These are phyloP conservation scores for Nicotiana paniculata DNA, from an alignment of 257 asterid genomes.

Conservation along the genomic window DNA sequence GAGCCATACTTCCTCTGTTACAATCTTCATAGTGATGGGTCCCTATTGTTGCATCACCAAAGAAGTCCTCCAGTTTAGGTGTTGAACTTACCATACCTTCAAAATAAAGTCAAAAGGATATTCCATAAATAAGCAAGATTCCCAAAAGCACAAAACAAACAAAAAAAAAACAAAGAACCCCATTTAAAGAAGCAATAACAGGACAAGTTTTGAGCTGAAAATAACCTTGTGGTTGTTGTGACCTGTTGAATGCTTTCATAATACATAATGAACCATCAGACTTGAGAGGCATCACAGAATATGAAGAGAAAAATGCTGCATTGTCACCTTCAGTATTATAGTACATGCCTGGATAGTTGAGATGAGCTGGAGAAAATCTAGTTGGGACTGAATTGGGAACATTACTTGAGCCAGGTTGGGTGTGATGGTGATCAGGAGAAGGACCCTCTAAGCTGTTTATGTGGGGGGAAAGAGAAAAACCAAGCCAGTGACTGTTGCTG, in stretches of 20 bases:
- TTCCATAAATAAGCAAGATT: conserved; percentile 1
- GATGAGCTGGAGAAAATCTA: conserved; percentile 24
- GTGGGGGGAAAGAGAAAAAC: conserved; percentile 76
- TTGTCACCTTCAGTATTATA: conserved; percentile 51
- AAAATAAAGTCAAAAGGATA: conserved; percentile 5
- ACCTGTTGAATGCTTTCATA: conserved; percentile 70
- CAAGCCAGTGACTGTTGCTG: conserved; percentile 59
- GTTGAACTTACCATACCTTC: conserved; percentile 47
- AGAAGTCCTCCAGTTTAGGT: conserved; percentile 83
- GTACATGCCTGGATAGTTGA: conserved; percentile 42
- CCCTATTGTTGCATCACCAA: conserved; percentile 67
- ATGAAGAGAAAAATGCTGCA: conserved; percentile 42
- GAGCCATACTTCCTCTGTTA: conserved; percentile 55
- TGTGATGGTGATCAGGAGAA: conserved; percentile 21
- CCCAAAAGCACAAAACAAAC: neutral
- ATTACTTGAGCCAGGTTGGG: conserved; percentile 33
- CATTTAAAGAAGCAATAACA: neutral
- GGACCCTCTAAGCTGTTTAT: conserved; percentile 48
- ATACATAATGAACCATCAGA: conserved; percentile 91
- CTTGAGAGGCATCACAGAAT: conserved; percentile 78
- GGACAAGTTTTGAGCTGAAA: neutral
- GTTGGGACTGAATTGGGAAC: conserved; percentile 31
- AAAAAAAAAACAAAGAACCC: neutral
- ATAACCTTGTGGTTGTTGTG: conserved; percentile 65
- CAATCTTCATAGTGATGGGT: conserved; percentile 50